Base-by-base conservation (phyloP, 352 stramenopile genomes). In the Phytopythium oedochilum region DNA sequence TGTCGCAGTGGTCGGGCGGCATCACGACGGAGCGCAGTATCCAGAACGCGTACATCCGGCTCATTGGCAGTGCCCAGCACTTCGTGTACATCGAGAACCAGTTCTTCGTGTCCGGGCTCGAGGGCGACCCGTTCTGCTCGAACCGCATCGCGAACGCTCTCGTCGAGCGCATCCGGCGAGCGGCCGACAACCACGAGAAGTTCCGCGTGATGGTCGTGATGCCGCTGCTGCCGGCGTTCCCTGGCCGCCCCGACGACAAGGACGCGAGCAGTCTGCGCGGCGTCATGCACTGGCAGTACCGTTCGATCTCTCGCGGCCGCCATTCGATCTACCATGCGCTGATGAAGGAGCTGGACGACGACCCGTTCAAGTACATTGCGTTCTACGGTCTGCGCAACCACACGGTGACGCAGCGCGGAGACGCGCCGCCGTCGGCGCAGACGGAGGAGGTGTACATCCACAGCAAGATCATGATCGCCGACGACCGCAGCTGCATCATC, bases 11-110 rank as follows among this genome's bases (percentile, higher is more conserved):
- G 85, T 93, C 83, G 4, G 83, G 79, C 12, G 85, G 85, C 15
- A 78, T 76, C 40, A 59, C 77, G 25, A 92, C 86, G 0, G 88
- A 97, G 64, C 74, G 75, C 38, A 97, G 89, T 63, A 96, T 97
- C 58, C 88, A 96, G 46, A 87, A 92, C 44, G 84, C 88, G 14
- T 96, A 96, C 66, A 84, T 96, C 39, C 84, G 89, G 45, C 73
- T 96, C 26, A 97, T 97, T 45, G 70, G 75, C 28, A 74, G 75
- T 17, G 84, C 88, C 12, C 80, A 92, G 26, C 87, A 97, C 65
- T 96, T 91, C 34, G 72, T 97, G 29, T 97, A 97, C 72, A 97
- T 97, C 60, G 89, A 97, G 65, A 96, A 96, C 58, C 85, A 94
- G 61, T 94, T 94, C 63, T 95, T 95, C 42, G 75, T 92, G 14